Base-by-base conservation (phyloP, 2,329 filamentous ascomycete species). In the Penicillium sp. region DNA sequence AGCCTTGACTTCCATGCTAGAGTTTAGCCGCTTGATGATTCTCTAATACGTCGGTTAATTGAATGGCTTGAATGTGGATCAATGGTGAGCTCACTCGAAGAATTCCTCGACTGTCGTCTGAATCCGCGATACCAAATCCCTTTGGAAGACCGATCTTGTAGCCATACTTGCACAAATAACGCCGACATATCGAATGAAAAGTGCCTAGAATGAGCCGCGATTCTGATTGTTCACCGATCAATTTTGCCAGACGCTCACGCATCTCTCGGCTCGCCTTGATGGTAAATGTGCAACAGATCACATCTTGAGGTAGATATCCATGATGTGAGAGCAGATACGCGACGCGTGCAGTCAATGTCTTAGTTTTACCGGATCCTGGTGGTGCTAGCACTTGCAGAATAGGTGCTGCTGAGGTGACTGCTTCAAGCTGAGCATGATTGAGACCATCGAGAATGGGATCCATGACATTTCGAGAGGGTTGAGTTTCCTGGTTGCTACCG, bases 241-340 rank as follows among this genome's bases (percentile, higher is more conserved):
- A 82, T 54, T 83, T 87, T 0, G 87, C 86, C 52, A 97, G 90
- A 7, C 93, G 85, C 67, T 91, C 87, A 67, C 92, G 91, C 93
- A 99, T 99, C 77, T 97, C 93, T 16, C 83, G 84, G 16, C 92
- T 91, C 1, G 94, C 92, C 73, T 97, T 97, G 71, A 96, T 92
- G 2, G 94, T 99, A 70, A 99, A 99, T 0, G 93, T 97, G 58
- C 93, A 94, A 55, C 97, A 93, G 55, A 99, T 87, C 66, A 97
- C 87, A 76, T 97, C 91, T 77, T 89, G 86, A 67, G 93, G 93
- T 52, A 85, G 83, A 64, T 91, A 84, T 37, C 87, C 85, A 63
- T 85, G 78, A 65, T 89, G 81, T 47, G 87, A 84, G 50, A 97
- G 83, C 26, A 97, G 85, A 81, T 93, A 95, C 64, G 92, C 92